Evolutionary conservation across 371 early-diverging fungal species (phyloP), one percentile per base, ranked within the genome.

Genomic region (Circinella umbellata): DNA sequence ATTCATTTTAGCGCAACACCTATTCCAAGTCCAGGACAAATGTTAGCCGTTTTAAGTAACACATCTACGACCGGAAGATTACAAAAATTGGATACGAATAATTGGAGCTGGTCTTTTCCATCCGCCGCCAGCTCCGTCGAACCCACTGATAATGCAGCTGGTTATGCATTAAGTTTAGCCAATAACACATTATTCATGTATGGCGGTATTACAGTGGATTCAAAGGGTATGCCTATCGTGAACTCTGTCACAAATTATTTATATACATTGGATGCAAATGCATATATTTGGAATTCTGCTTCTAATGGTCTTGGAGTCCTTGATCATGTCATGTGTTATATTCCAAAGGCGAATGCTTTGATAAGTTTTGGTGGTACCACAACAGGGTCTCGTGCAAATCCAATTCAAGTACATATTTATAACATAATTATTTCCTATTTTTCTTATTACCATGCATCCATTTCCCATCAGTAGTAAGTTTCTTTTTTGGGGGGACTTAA

Each of bases 61-160:
- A 71, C 68, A 2, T 71, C 62, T n/a, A 61, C 47, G 7, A 48
- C 65, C 18, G 67, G 67, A 37, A 20, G 55, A 18, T 54, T 74
- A n/a, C 75, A 74, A 63, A 68, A 67, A 51, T 51, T 74, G 13
- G 71, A 70, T 34, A 70, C 69, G 9, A 74, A 71, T 20, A 64
- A 59, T 38, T 74, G 75, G 75, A 64, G 65, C 37, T 70, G 70
- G 75, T 65, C 66, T 13, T 74, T 74, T 47, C 75, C 75, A 49
- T 48, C 69, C 53, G 63, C 62, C 61, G 13, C 67, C 69, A 37
- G 42, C 11, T 11, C 42, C 11, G 42, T 42, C 42, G 42, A 42
- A 11, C 73, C 73, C 53, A 14, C 17, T 5, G 37, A 61, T 47
- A 57, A 65, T 20, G 66, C 69, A 11, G 49, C 61, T n/a, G 69